phyloP scores from a whole-genome alignment of 129 eudicot genomes.

The Centrapalus pauciflorus region DNA sequence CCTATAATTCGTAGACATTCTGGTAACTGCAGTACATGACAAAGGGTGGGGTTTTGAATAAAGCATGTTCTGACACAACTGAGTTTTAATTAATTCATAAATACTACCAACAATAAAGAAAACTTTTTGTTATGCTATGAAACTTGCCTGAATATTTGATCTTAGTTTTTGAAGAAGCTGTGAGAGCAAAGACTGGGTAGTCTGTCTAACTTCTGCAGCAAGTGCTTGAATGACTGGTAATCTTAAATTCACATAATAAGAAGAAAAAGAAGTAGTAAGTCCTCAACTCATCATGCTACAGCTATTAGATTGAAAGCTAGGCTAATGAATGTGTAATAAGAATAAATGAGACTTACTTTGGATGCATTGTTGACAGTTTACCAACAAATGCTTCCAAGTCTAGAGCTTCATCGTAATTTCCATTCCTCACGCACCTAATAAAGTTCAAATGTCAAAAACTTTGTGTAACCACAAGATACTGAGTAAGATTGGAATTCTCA shows the following conservation, averaged over 20 bases:
- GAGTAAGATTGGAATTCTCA: background rate
- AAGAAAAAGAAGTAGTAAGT: background rate
- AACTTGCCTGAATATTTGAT: slow-evolving; percentile 80
- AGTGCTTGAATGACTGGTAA: slow-evolving; percentile 89
- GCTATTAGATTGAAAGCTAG: slow-evolving; percentile 4
- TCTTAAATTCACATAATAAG: slow-evolving; percentile 25
- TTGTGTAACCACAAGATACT: background rate
- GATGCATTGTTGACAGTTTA: slow-evolving; percentile 95
- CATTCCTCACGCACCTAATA: slow-evolving; percentile 91
- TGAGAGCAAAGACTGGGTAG: slow-evolving; percentile 87
- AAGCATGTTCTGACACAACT: background rate
- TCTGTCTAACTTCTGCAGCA: slow-evolving; percentile 76
- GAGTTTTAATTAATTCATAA: background rate
- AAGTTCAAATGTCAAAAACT: background rate
- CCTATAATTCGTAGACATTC: slow-evolving; percentile 99
- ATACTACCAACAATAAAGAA: background rate
- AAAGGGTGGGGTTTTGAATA: slow-evolving; percentile 6
- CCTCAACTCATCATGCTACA: slow-evolving; percentile 7
- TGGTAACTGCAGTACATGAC: slow-evolving; percentile 42
- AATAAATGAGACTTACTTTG: slow-evolving; percentile 53
- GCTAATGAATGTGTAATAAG: background rate
- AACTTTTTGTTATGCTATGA: background rate
- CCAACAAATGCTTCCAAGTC: slow-evolving; percentile 90
- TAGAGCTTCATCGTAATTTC: slow-evolving; percentile 97
- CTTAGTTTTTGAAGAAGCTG: slow-evolving; percentile 97